Base-by-base conservation (phyloP, 352 stramenopile species). In the Pythium sukuiense region DNA sequence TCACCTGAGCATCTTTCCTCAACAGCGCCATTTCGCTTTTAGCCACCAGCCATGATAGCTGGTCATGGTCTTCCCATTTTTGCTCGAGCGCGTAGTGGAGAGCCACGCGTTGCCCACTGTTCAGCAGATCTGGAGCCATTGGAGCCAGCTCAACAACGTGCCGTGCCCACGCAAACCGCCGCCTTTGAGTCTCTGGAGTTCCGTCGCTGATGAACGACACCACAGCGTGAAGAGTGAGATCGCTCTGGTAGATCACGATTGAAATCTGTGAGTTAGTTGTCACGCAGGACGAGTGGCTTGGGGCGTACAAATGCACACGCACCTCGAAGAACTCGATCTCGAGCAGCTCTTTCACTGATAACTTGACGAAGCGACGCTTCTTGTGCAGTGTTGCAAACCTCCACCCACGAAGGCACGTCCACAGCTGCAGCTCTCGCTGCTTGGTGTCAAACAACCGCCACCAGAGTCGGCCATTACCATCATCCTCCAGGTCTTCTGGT, bases 291-390 rank as follows among this genome's bases (percentile, higher is more conserved):
- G 5, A 9, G 32, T 35, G 5, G 5, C 32, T 35, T 9, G 32
- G 32, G 5, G 32, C 32, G 32, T 9, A 35, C 32, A 35, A 9
- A 35, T 24, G 20, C 20, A 24, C 20, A 24, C 20, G n/a, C 12
- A 87, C 82, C 77, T 91, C 72, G n/a, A 86, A 79, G 65, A 88
- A 88, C 30, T 73, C 65, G 27, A 77, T 48, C 24, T 76, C 61
- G 39, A 79, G 79, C 68, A 61, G 67, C 45, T 85, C 77, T 29
- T 62, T 63, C 12, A 59, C 35, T 0, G 67, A 67, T 6, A 73
- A 58, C 29, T 56, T 26, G 0, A 60, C 26, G 41, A 76, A 75
- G 2, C 83, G 77, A 16, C 80, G 72, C 50, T 84, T 88, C 46
- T 71, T 76, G 24, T 67, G 62, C 46, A 88, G 70, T 1, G 67